phyloP scores from a whole-genome alignment of 192 early-diverging fungal species.

The Coemansia sp. region DNA sequence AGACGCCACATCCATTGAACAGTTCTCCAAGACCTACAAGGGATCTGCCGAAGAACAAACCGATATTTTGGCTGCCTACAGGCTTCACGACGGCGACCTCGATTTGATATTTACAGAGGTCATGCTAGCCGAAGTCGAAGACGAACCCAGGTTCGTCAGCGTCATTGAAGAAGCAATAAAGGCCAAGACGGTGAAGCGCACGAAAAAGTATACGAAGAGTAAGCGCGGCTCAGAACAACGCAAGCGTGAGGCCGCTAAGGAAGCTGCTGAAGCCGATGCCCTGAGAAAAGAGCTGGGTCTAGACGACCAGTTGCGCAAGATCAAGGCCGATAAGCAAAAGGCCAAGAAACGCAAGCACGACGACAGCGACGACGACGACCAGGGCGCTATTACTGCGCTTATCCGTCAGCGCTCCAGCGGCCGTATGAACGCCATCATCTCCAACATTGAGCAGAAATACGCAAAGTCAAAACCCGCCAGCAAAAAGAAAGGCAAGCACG shows the following conservation, averaged over 20 bases:
- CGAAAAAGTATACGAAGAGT: conserved; percentile 60
- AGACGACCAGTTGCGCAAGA: conserved; percentile 60
- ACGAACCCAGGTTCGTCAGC: conserved; percentile 63
- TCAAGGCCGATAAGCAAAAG: conserved; percentile 41
- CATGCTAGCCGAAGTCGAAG: conserved; percentile 62
- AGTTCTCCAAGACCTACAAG: conserved; percentile 73
- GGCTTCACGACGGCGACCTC: conserved; percentile 69
- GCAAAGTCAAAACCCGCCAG: conserved; percentile 17
- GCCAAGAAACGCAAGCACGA: conserved; percentile 3
- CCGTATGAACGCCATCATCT: conserved; percentile 61
- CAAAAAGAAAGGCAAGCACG: conserved; percentile 13
- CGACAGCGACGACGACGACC: conserved; percentile 37
- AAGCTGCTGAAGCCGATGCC: conserved; percentile 66
- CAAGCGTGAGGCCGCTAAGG: conserved; percentile 58
- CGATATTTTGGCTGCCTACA: conserved; percentile 73
- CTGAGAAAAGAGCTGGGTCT: conserved; percentile 62
- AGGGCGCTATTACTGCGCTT: conserved; percentile 58
- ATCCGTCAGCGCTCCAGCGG: conserved; percentile 57
- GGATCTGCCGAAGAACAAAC: conserved; percentile 73
- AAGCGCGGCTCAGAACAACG: conserved; percentile 59
- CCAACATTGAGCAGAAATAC: conserved; percentile 63
- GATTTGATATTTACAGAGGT: conserved; percentile 68
- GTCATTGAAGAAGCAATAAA: conserved; percentile 72
- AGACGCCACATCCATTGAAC: conserved; percentile 71
- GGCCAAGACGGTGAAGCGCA: conserved; percentile 56